phyloP scores from a whole-genome alignment of 306 rosid species.

The Medicago lupulina region DNA sequence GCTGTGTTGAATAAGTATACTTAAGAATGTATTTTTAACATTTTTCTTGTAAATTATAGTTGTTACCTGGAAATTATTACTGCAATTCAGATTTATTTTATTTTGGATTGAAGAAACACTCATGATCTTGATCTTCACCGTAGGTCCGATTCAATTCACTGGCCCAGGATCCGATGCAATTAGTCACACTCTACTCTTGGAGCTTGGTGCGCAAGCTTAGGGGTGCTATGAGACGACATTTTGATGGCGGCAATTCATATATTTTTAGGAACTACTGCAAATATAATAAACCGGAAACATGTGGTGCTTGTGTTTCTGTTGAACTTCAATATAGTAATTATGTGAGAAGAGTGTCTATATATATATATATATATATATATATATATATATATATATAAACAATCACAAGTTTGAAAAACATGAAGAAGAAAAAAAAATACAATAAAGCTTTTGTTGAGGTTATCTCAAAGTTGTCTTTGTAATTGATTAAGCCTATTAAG shows the following conservation, averaged over 20 bases:
- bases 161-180: slow-evolving; percentile 79
- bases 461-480: background rate
- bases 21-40: background rate
- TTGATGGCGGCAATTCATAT: slow-evolving; percentile 28
- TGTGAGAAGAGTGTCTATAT: slow-evolving; percentile 1
- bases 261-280: slow-evolving; percentile 30
- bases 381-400: background rate
- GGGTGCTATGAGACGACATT: slow-evolving; percentile 13
- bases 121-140: slow-evolving; percentile 20
- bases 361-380: no score
- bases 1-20: background rate
- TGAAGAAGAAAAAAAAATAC: background rate
- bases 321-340: slow-evolving; percentile 1
- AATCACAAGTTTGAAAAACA: slow-evolving; percentile 5
- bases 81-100: background rate
- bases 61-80: slow-evolving; percentile 3
- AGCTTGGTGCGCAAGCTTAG: slow-evolving; percentile 77
- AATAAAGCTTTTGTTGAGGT: slow-evolving; percentile 21
- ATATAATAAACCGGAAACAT: slow-evolving; percentile 33
- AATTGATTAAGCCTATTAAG: slow-evolving; percentile 1
- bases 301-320: slow-evolving; percentile 6
- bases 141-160: slow-evolving; percentile 93
- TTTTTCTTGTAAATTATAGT: background rate
- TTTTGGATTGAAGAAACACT: slow-evolving; percentile 26
- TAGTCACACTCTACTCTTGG: slow-evolving; percentile 83